These are phyloP conservation scores for Rickenella mellea DNA, from an alignment of 768 basidiomycete species.

Conservation along the genomic window DNA sequence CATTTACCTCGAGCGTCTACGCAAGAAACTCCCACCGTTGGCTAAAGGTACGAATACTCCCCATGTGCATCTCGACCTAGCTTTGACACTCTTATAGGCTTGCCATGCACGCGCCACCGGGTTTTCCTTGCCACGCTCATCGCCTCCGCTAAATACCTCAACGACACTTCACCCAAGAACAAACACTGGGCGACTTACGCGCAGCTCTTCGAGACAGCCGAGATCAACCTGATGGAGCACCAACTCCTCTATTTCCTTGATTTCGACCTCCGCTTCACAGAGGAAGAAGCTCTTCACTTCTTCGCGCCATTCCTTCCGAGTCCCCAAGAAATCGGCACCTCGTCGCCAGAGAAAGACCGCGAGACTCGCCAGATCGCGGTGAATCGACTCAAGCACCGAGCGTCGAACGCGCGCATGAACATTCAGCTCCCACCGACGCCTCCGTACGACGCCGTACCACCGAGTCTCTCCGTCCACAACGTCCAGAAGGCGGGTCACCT, in stretches of 20 bases:
- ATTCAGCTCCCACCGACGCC: slow-evolving; percentile 32
- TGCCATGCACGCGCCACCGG: slow-evolving; percentile 88
- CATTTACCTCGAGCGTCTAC: slow-evolving; percentile 84
- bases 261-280: slow-evolving; percentile 85
- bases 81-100: slow-evolving; percentile 29
- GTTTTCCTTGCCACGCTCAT: slow-evolving; percentile 95
- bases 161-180: slow-evolving; percentile 95
- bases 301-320: slow-evolving; percentile 62
- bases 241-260: slow-evolving; percentile 89
- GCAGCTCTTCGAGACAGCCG: slow-evolving; percentile 60
- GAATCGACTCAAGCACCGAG: slow-evolving; percentile 45
- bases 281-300: slow-evolving; percentile 55
- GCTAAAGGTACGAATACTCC: slow-evolving; percentile 57
- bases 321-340: slow-evolving; percentile 4
- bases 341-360: slow-evolving; percentile 23
- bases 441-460: slow-evolving; percentile 22
- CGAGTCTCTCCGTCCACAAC: slow-evolving; percentile 32
- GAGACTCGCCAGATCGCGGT: slow-evolving; percentile 45
- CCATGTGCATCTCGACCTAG: slow-evolving; percentile 6
- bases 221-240: slow-evolving; percentile 96
- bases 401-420: slow-evolving; percentile 41
- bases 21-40: slow-evolving; percentile 66
- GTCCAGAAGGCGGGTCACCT: not conserved
- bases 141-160: slow-evolving; percentile 93
- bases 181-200: slow-evolving; percentile 84